Base-by-base conservation (phyloP, 2,329 filamentous ascomycete species). In the Tolypocladium paradoxum region DNA sequence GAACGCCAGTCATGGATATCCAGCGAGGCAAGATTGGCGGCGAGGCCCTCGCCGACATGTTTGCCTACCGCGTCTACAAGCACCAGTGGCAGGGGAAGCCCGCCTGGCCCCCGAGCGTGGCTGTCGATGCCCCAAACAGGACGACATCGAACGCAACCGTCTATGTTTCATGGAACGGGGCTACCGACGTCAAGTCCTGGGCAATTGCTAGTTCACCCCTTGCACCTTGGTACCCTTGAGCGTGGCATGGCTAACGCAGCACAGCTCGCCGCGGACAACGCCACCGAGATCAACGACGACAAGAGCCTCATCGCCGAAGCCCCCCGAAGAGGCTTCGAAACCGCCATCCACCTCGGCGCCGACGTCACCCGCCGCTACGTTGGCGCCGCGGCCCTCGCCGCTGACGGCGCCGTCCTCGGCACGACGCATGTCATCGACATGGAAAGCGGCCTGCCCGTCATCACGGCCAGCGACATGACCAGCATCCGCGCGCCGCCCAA, bases 41-140 rank as follows among this genome's bases (percentile, higher is more conserved):
- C n/a, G 55, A 54, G 7, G 56, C 57, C 45, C 54, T 55, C n/a
- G 38, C 50, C 33, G 62, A 62, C 57, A 63, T 64, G 63, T 62
- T 62, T 48, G 59, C 60, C 6, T 65, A 66, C 56, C 63, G 64
- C 45, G 62, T 64, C 43, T 53, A 50, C 57, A 65, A 64, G 51
- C 50, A 55, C 35, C 45, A 61, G 33, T 67, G 65, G 65, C 53
- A 54, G 9, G 65, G 64, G 14, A 55, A 58, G 20, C 65, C 65
- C 18, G 51, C 52, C 8, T 67, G 65, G 65, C 57, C 60, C 2
- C 65, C 65, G 6, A 65, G 57, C 46, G 58, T 60, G 14, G 65
- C 34, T 2, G 16, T 49, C 2, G 35, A 38, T 22, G 34, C 35
- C 8, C 35, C 48, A 6, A 38, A 20, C 6, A 12, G 24, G 16